These are phyloP conservation scores for Nicotiana noctiflora DNA, from an alignment of 257 asterid genomes.

Conservation along the genomic window DNA sequence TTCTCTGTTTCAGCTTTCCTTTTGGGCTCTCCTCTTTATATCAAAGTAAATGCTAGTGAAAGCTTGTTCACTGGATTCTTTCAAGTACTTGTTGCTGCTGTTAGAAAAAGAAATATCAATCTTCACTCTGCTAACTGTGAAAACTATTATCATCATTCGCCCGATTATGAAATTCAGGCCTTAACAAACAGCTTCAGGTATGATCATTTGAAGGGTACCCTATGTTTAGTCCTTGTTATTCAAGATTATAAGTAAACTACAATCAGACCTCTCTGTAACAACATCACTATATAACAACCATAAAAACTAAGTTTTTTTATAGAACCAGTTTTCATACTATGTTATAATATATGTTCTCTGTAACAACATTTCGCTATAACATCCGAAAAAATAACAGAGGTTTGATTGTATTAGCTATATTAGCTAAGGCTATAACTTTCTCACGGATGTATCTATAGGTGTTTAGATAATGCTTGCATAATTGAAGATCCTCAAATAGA, in stretches of 20 bases:
- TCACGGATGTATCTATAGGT: neutral
- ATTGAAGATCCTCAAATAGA: slow-evolving; percentile 14
- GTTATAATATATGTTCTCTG: too few relatives aligned
- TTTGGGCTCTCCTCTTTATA: slow-evolving; percentile 11
- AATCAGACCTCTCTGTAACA: too few relatives aligned
- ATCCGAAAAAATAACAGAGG: too few relatives aligned
- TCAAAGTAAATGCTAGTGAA: slow-evolving; percentile 7
- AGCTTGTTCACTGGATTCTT: slow-evolving; percentile 19
- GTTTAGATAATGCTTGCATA: slow-evolving; percentile 16
- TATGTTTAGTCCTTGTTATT: neutral
- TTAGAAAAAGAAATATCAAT: slow-evolving; percentile 11
- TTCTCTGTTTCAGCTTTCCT: slow-evolving; percentile 16
- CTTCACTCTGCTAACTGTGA: neutral
- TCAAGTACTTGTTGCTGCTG: slow-evolving; percentile 19
- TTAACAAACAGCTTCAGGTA: slow-evolving; percentile 15
- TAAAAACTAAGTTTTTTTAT: too few relatives aligned
- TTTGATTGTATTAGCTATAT: neutral
- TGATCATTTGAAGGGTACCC: neutral
- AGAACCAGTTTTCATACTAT: too few relatives aligned
- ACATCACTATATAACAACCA: too few relatives aligned
- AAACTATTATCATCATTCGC: neutral
- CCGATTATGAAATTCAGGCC: neutral
- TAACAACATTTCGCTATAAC: too few relatives aligned
- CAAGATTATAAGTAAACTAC: neutral
- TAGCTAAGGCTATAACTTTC: neutral